phyloP scores from a whole-genome alignment of 345 rosid species.

The Pugionium cornutum region DNA sequence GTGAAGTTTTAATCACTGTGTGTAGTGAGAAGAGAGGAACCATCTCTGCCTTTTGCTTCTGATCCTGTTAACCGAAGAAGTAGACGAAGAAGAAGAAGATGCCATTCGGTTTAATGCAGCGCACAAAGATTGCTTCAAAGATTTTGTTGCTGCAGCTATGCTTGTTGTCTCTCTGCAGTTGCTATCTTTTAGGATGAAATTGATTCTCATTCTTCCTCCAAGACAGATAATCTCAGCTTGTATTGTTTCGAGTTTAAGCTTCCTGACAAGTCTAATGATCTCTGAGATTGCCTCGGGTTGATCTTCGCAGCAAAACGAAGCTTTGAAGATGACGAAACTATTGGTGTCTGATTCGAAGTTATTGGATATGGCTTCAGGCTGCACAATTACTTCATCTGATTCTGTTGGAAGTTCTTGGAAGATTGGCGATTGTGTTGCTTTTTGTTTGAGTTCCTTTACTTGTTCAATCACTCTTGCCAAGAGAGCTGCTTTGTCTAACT shows the following conservation, averaged over 20 bases:
- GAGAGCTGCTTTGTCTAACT: constrained; percentile 95
- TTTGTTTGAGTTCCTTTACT: constrained; percentile 66
- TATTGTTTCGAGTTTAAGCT: constrained; percentile 52
- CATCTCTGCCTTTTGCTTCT: constrained; percentile 92
- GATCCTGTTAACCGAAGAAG: constrained; percentile 51
- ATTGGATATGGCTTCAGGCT: constrained; percentile 35
- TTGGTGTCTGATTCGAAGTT: constrained; percentile 16
- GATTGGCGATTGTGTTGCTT: constrained; percentile 60
- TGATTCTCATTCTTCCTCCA: constrained; percentile 74
- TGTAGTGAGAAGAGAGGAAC: constrained; percentile 58
- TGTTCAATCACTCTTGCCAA: constrained; percentile 71
- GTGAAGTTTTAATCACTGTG: constrained; percentile 28
- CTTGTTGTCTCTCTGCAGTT: constrained; percentile 10
- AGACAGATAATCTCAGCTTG: constrained; percentile 63
- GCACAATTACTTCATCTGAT: constrained; percentile 66
- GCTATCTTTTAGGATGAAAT: constrained; percentile 49
- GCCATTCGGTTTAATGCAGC: constrained; percentile 45
- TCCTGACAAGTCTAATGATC: constrained; percentile 54
- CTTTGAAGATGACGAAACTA: constrained; percentile 47
- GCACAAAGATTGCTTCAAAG: constrained; percentile 53
- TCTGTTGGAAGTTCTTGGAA: constrained; percentile 60
- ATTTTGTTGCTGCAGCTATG: constrained; percentile 30
- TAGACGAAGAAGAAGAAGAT: constrained; percentile 47
- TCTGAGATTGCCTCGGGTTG: constrained; percentile 75
- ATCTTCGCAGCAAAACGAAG: constrained; percentile 78